A percentile compares a stretch with the other conserved stretches of the same genome.
Evolutionary conservation across 768 basidiomycete genomes (phyloP).

Genomic region (Clavaria fumosa): DNA sequence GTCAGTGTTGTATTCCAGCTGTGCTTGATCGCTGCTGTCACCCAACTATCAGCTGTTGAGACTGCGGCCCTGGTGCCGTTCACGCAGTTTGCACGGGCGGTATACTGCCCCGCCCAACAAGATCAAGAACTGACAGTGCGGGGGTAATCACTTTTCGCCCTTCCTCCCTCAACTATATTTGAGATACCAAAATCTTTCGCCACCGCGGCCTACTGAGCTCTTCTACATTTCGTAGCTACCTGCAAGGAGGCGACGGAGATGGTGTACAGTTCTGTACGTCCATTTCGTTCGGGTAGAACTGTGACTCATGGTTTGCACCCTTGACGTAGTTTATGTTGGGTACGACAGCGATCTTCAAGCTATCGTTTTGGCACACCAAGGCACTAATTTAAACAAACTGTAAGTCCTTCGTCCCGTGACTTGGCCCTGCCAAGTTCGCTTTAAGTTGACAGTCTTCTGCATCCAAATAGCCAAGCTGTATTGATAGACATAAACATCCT

Average conservation of each 20-base stretch:
- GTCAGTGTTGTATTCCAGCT: too few species aligned
- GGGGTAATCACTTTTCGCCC: slow-evolving; percentile 21
- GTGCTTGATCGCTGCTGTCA: too few species aligned
- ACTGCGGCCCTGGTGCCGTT: slow-evolving; percentile 29
- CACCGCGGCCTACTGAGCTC: slow-evolving; percentile 24
- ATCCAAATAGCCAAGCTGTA: slow-evolving; percentile 27
- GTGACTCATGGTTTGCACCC: background rate
- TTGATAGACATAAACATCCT: slow-evolving; percentile 34
- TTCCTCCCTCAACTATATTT: background rate
- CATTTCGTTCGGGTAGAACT: background rate
- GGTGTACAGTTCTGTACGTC: slow-evolving; percentile 31
- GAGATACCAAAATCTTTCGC: background rate
- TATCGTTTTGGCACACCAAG: slow-evolving; percentile 46
- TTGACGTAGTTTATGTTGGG: slow-evolving; percentile 34
- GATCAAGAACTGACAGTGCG: slow-evolving; percentile 28
- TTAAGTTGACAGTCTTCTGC: too few species aligned
- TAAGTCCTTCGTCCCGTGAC: slow-evolving; percentile 14
- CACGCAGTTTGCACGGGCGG: slow-evolving; percentile 37
- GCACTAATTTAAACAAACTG: slow-evolving; percentile 42
- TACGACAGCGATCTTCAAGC: slow-evolving; percentile 35
- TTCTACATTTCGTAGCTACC: slow-evolving; percentile 26
- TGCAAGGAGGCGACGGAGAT: slow-evolving; percentile 35
- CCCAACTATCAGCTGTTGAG: slow-evolving; percentile 17
- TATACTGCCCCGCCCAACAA: slow-evolving; percentile 31
- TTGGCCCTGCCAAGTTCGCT: background rate